Percentiles rank a stretch among this genome's conserved stretches.
These are phyloP conservation scores for Microdochium nivale DNA, from an alignment of 2,329 filamentous ascomycete genomes.

Conservation along the genomic window DNA sequence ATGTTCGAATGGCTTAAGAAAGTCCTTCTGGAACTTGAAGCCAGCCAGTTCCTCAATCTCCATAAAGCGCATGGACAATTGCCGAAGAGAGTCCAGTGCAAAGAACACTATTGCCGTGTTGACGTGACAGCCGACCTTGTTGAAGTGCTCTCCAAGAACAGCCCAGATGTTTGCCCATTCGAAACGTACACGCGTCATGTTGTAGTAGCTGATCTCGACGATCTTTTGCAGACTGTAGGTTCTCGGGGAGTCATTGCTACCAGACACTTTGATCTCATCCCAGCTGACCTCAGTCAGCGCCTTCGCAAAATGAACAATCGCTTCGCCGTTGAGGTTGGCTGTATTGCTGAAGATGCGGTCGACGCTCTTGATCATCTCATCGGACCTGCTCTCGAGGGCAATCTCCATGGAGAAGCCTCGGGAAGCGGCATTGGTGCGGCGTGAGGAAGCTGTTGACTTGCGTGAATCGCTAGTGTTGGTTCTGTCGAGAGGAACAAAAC, in stretches of 20 bases:
- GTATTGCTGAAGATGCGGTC: constrained; percentile 97
- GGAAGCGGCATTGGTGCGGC: constrained; percentile 46
- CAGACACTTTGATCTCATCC: constrained; percentile 98
- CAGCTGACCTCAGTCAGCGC: constrained; percentile 94
- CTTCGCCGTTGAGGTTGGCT: constrained; percentile 83
- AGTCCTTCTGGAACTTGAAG: constrained; percentile 99
- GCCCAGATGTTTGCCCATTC: constrained; percentile 99
- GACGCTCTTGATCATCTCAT: constrained; percentile 85
- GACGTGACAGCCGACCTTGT: constrained; percentile 90
- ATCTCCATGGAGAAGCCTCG: constrained; percentile 68
- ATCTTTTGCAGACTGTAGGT: constrained; percentile 98
- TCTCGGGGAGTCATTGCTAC: constrained; percentile 87
- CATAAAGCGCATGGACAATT: constrained; percentile 98
- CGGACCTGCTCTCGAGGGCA: constrained; percentile 83
- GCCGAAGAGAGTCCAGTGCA: constrained; percentile 86
- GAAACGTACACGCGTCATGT: constrained; percentile 96
- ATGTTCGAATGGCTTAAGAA: constrained; percentile 95
- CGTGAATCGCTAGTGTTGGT: constrained; percentile 47
- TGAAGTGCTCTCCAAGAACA: constrained; percentile 96
- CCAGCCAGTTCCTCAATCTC: constrained; percentile 95
- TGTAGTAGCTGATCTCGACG: constrained; percentile 98
- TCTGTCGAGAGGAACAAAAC: constrained; percentile 55
- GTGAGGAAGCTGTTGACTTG: constrained; percentile 56
- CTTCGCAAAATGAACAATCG: constrained; percentile 90
- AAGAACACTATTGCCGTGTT: constrained; percentile 98